These are phyloP conservation scores for Phalaenopsis hybrid DNA, from an alignment of 116 monocot genomes.

Conservation along the genomic window DNA sequence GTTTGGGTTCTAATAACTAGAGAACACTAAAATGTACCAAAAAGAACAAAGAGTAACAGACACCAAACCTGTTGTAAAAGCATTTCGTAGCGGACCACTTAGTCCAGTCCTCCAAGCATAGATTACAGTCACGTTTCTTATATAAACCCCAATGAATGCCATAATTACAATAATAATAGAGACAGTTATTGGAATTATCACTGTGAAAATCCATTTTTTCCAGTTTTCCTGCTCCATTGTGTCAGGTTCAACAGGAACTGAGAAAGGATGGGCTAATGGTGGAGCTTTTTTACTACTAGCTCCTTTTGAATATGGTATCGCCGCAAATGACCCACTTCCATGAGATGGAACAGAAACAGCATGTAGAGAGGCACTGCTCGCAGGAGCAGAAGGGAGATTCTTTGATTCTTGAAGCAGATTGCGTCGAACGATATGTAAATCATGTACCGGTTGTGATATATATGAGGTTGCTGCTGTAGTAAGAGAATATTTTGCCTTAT, in stretches of 20 bases:
- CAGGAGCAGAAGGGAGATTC: conserved; percentile 53
- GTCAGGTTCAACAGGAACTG: neutral
- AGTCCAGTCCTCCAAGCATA: conserved; percentile 65
- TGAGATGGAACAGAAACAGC: conserved; percentile 33
- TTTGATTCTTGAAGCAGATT: conserved; percentile 43
- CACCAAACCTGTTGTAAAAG: conserved; percentile 57
- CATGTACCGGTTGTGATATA: conserved; percentile 6
- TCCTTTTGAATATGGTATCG: conserved; percentile 18
- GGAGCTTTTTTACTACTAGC: conserved; percentile 2
- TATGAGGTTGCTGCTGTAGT: neutral
- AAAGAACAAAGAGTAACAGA: neutral
- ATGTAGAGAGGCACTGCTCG: conserved; percentile 13
- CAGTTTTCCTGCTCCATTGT: conserved; percentile 6
- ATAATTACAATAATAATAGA: conserved; percentile 24
- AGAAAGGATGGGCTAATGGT: conserved; percentile 1
- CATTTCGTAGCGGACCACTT: conserved; percentile 78
- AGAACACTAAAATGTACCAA: neutral
- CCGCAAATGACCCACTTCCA: conserved; percentile 70
- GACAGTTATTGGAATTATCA: conserved; percentile 27
- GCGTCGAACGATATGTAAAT: conserved; percentile 30
- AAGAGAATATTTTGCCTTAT: neutral
- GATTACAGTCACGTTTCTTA: conserved; percentile 25
- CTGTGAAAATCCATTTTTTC: conserved; percentile 33
- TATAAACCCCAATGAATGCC: conserved; percentile 27
- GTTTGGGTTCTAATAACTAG: too few species aligned